These are phyloP conservation scores for Chytriomyces sp. DNA, from an alignment of 192 early-diverging fungal genomes.

Conservation along the genomic window DNA sequence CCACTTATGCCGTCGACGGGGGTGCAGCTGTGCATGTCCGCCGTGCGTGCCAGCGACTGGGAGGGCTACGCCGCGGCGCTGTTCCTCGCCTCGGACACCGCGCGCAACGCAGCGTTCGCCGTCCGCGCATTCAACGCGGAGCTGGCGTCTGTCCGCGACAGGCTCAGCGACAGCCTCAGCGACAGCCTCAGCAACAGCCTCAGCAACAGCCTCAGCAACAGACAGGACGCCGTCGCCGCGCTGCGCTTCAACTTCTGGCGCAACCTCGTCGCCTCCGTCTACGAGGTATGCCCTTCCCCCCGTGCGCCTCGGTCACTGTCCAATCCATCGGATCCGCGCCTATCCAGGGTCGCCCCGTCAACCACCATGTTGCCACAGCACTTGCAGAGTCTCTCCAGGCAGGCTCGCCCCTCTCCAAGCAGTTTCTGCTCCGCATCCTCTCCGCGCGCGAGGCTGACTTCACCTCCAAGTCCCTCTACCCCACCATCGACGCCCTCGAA, in stretches of 20 bases:
- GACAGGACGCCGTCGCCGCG: slow-evolving; percentile 65
- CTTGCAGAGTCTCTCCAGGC: slow-evolving; percentile 63
- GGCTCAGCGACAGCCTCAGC: slow-evolving; percentile 79
- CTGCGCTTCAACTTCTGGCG: slow-evolving; percentile 90
- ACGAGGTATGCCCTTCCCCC: slow-evolving; percentile 23
- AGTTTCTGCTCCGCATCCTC: slow-evolving; percentile 19
- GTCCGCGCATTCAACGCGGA: slow-evolving; percentile 91
- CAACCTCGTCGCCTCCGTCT: slow-evolving; percentile 67
- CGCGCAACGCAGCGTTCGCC: slow-evolving; percentile 71
- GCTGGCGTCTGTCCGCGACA: slow-evolving; percentile 76
- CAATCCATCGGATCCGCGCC: too few relatives aligned
- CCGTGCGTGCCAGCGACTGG: slow-evolving; percentile 66
- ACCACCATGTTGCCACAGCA: slow-evolving; percentile 73
- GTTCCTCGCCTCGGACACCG: slow-evolving; percentile 67
- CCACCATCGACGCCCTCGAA: slow-evolving; percentile 77
- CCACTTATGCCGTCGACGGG: too few relatives aligned
- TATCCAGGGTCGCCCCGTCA: not conserved
- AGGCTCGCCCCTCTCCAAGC: slow-evolving; percentile 69
- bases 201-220: not conserved
- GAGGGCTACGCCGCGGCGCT: slow-evolving; percentile 77
- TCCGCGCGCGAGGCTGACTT: slow-evolving; percentile 44
- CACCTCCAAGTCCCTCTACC: slow-evolving; percentile 68
- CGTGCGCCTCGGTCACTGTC: not conserved
- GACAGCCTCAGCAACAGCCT: slow-evolving; percentile 45
- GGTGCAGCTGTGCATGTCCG: slow-evolving; percentile 20